phyloP scores from a whole-genome alignment of 2,329 filamentous ascomycete species.

The Fusarium odoratissimum region DNA sequence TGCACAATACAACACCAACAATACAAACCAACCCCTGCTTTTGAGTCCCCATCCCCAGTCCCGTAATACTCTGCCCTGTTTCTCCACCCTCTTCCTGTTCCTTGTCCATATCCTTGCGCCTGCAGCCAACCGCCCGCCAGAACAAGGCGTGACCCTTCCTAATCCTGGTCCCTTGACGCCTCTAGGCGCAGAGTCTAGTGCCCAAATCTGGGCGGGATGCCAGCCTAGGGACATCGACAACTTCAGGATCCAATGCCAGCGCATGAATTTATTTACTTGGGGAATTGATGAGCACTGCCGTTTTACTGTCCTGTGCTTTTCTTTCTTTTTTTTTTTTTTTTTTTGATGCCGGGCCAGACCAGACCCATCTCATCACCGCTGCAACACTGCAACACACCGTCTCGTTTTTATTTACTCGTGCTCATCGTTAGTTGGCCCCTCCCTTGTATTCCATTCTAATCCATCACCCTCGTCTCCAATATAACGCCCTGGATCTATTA shows the following conservation, averaged over 20 bases:
- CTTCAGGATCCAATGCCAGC: conserved; percentile 34
- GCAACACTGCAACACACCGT: conserved; percentile 41
- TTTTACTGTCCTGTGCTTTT: conserved; percentile 39
- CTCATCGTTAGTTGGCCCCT: conserved; percentile 21
- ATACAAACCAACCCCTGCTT: conserved; percentile 13
- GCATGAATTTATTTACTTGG: conserved; percentile 34
- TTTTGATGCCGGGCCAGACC: conserved; percentile 1
- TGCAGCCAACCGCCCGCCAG: conserved; percentile 33
- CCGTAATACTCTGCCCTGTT: conserved; percentile 30
- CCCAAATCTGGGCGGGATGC: conserved; percentile 4
- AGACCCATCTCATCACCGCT: conserved; percentile 34
- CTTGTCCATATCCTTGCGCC: neutral
- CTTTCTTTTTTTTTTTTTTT: neutral
- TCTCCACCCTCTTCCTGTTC: conserved; percentile 35
- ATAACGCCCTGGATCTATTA: conserved; percentile 20
- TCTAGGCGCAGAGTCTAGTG: conserved; percentile 7
- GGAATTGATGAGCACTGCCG: conserved; percentile 34
- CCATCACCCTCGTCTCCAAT: conserved; percentile 21
- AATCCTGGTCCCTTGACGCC: conserved; percentile 20
- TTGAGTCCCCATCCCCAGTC: conserved; percentile 18
- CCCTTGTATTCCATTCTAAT: conserved; percentile 13
- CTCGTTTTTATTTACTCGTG: conserved; percentile 34
- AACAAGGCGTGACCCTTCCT: conserved; percentile 34
- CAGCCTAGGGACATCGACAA: neutral
- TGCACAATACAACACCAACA: conserved; percentile 13